phyloP scores from a whole-genome alignment of 306 rosid genomes.

The Leucaena leucocephala region DNA sequence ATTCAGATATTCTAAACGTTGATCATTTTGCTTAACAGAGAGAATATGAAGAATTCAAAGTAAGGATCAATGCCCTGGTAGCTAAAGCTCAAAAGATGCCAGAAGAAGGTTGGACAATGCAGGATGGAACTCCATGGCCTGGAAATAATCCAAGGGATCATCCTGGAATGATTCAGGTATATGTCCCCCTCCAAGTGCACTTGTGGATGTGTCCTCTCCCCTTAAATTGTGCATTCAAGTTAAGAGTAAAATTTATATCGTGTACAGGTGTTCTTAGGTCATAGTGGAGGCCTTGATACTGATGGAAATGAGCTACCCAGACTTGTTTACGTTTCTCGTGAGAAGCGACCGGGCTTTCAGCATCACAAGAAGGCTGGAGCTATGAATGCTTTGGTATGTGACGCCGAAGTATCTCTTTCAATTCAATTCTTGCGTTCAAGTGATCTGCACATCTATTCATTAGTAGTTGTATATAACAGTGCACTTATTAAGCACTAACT shows the following conservation, averaged over 20 bases:
- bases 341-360: constrained; percentile 99
- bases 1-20: constrained; percentile 1
- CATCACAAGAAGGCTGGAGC: constrained; percentile 99
- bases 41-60: constrained; percentile 97
- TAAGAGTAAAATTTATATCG: constrained; percentile 33
- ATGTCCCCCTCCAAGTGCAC: constrained; percentile 16
- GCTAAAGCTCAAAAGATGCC: constrained; percentile 99
- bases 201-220: constrained; percentile 18
- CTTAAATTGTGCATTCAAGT: constrained; percentile 7
- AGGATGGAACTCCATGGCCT: constrained; percentile 99
- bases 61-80: constrained; percentile 88
- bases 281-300: constrained; percentile 98
- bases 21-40: constrained; percentile 60
- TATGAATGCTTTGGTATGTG: constrained; percentile 98
- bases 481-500: background rate
- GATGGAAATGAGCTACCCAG: constrained; percentile 99
- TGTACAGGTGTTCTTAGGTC: constrained; percentile 94
- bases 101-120: constrained; percentile 99
- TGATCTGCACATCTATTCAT: background rate
- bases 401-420: constrained; percentile 21
- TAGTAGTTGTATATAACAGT: constrained; percentile 4
- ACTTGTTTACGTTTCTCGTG: constrained; percentile 99
- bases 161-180: constrained; percentile 99
- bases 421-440: constrained; percentile 17
- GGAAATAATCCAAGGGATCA: constrained; percentile 99